Base-by-base conservation (phyloP, 139 green algal species). In the Chlorella sp. region DNA sequence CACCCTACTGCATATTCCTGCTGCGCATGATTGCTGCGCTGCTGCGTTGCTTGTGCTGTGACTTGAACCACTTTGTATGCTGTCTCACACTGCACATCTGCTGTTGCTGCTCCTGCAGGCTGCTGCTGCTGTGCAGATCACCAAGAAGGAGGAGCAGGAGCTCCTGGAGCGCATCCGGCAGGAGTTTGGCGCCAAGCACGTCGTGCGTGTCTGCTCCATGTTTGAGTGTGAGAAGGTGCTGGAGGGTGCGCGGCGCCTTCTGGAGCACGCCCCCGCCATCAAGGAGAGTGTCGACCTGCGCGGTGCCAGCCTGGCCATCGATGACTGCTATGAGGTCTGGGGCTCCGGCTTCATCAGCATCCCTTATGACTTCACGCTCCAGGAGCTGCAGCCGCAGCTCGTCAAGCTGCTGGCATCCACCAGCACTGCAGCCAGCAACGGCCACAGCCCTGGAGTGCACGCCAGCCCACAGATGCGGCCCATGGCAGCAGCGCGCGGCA, bases 301-400 rank as follows among this genome's bases (percentile, higher is more conserved):
- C 4, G 88, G 87, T 0, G 85, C 84, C 1, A 88, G 81, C 63
- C 82, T 97, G 31, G 92, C 92, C 1, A 90, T 97, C 2, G 93
- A 97, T 73, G 91, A 96, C 75, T 91, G 89, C 76, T 97, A 97
- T 74, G 88, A 97, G 82, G 86, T 93, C 26, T 23, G 80, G 4
- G 42, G 42, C 42, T 92, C 81, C 30, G 92, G 93, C 30, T 93
- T 96, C 77, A 93, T 97, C 42, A 96, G 90, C 24, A 93, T 97
- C 35, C 93, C 93, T 10, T 92, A 93, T 77, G 83, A 96, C 76
- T 97, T 97, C 79, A 79, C 75, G 29, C 70, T 85, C 4, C 66
- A 72, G 2, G 87, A 92, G 69, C 82, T 93, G 26, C 70, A 85
- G 30, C 74, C 72, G 2, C 82, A 84, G 68, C 70, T 92, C 31